Conservation (phyloP, 345 rosid genomes). For the Barbarea vulgaris region DNA sequence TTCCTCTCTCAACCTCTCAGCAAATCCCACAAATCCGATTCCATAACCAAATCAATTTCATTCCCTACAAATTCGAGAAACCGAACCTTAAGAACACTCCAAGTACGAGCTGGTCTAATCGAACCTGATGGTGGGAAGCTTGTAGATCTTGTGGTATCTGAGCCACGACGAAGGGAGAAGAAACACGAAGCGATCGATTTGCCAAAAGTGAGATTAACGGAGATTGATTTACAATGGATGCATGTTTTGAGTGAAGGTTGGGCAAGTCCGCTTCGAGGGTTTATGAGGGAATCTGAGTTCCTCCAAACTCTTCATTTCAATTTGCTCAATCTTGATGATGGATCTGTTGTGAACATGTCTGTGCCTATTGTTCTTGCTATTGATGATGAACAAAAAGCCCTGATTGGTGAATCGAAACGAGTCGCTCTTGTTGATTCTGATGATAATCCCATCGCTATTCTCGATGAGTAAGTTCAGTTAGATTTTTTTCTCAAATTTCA, state of each 20-base stretch:
- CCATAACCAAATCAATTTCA: constrained; percentile 33
- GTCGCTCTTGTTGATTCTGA: constrained; percentile 78
- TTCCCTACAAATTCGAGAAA: constrained; percentile 37
- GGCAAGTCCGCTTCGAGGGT: constrained; percentile 91
- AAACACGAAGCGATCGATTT: constrained; percentile 59
- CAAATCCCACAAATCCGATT: constrained; percentile 43
- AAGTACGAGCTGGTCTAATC: constrained; percentile 57
- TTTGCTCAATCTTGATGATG: constrained; percentile 74
- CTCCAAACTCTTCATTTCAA: constrained; percentile 99
- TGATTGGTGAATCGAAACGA: constrained; percentile 56
- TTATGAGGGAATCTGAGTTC: constrained; percentile 98
- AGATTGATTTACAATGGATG: constrained; percentile 81
- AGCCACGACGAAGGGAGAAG: constrained; percentile 56
- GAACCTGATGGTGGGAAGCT: constrained; percentile 90
- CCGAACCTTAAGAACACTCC: constrained; percentile 14
- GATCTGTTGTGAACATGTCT: constrained; percentile 91
- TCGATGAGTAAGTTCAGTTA: constrained; percentile 64
- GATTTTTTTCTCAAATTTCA: not conserved
- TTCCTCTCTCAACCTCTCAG: constrained; percentile 42
- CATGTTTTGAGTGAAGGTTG: constrained; percentile 97
- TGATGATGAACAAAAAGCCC: constrained; percentile 66
- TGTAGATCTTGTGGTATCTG: constrained; percentile 62
- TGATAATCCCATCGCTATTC: constrained; percentile 66
- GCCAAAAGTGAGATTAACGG: constrained; percentile 59
- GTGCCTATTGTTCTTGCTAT: constrained; percentile 86